Base-by-base conservation (phyloP, 2,329 filamentous ascomycete genomes). In the Claviceps sp. region DNA sequence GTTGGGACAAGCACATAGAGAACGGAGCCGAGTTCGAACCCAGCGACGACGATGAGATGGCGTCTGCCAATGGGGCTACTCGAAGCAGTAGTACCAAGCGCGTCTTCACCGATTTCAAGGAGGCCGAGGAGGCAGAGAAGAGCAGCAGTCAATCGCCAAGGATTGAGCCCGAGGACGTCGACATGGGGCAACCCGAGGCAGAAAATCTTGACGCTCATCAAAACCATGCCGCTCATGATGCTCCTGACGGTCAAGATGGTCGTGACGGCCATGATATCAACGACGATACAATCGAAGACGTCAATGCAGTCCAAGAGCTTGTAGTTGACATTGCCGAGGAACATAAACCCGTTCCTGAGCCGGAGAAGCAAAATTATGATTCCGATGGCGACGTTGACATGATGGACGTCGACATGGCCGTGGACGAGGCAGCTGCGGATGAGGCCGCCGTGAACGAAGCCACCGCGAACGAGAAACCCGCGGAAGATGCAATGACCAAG, bases 31-130 rank as follows among this genome's bases (percentile, higher is more conserved):
- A 96, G 63, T 80, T 90, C 44, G 86, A 89, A 54, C 86, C 93
- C 44, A 94, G 87, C 57, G 89, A 95, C 55, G 88, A 95, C 54
- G 91, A 97, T 60, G 88, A 95, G 11, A 80, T 88, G 67, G 79
- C 79, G 43, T 73, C 74, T 43, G 76, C 78, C 40, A 88, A 93
- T 58, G 91, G 89, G 16, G 77, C 89, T 42, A 82, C 78, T 50
- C 67, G 66, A 37, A 66, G 68, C 37, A 75, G 71, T 34, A 73
- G 70, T 30, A 71, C 68, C 52, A 72, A 73, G 57, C 74, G 74
- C 18, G 71, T 71, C 1, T 80, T 80, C 58, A 70, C 67, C 49
- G 76, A 80, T 57, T 78, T 70, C 60, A 67, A 69, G 18, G 75
- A 78, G 50, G 57, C 57, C 13, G 68, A 70, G 11, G 62, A 60